Conservation (phyloP, 805 yeast species). For the Saccharomycopsis babjevae region DNA sequence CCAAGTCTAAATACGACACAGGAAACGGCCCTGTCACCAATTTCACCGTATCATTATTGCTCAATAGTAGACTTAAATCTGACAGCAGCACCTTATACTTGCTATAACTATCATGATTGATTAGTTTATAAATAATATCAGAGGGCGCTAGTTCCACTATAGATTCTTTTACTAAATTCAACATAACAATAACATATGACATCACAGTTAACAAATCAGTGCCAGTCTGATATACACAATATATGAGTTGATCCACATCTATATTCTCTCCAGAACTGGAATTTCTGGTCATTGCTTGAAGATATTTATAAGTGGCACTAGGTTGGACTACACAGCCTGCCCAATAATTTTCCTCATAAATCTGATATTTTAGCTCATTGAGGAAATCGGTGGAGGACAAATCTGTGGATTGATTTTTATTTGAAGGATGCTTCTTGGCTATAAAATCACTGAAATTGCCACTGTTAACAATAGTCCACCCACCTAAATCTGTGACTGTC, state of each 20-base stretch:
- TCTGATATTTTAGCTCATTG: constrained; percentile 3
- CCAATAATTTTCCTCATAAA: constrained; percentile 12
- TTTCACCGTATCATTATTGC: background rate
- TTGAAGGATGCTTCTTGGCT: background rate
- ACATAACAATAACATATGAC: constrained; percentile 5
- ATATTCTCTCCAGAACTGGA: background rate
- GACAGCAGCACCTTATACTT: background rate
- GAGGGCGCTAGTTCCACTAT: background rate
- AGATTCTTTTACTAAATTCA: background rate
- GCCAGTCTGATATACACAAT: constrained; percentile 11
- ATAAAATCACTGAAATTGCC: constrained; percentile 1
- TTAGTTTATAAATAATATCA: constrained; percentile 1
- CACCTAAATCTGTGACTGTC: background rate
- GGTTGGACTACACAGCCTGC: constrained; percentile 14
- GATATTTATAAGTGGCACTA: constrained; percentile 6
- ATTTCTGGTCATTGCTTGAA: background rate
- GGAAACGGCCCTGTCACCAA: constrained; percentile 11
- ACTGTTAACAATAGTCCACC: constrained; percentile 7
- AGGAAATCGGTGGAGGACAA: background rate
- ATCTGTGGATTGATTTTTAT: background rate
- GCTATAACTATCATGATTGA: background rate
- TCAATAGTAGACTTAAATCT: background rate
- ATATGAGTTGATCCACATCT: background rate
- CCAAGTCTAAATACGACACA: background rate
- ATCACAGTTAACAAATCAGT: constrained; percentile 5